Conservation (phyloP, 1,139 yeast species). For the Blastobotrys malaysiensis region DNA sequence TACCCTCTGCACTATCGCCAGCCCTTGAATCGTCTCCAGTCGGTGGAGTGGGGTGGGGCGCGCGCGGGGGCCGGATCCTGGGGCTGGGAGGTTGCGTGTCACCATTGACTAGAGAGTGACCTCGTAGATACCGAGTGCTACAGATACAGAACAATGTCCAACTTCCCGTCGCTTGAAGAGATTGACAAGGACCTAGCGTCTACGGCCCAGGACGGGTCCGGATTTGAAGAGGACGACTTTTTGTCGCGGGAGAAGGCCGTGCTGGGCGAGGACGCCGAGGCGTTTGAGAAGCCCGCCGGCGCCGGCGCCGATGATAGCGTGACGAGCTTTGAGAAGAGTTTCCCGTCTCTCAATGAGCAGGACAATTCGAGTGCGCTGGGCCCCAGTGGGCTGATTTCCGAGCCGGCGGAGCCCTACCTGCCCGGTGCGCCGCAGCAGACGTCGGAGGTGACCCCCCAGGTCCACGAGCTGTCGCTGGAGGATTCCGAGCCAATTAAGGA, state of each 20-base stretch:
- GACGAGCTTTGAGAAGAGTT: conserved; percentile 29
- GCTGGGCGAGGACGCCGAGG: conserved; percentile 64
- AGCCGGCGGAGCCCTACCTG: conserved; percentile 28
- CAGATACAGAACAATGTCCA: conserved; percentile 38
- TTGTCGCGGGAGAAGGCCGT: conserved; percentile 79
- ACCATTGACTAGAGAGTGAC: neutral
- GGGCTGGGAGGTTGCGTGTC: neutral
- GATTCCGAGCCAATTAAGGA: conserved; percentile 41
- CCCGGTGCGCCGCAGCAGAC: conserved; percentile 25
- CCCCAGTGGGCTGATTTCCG: conserved; percentile 27
- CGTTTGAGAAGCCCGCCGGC: conserved; percentile 55
- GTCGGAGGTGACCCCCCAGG: conserved; percentile 5
- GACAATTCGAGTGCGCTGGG: conserved; percentile 10
- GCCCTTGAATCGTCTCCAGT: neutral
- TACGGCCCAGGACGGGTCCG: conserved; percentile 22
- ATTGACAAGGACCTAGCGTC: conserved; percentile 31
- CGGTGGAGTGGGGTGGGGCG: neutral
- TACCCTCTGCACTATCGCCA: neutral
- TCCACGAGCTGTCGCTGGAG: conserved; percentile 28
- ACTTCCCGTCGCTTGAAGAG: conserved; percentile 76
- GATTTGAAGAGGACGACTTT: conserved; percentile 54
- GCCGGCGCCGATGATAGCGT: conserved; percentile 53
- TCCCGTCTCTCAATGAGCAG: conserved; percentile 23
- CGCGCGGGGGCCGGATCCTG: neutral
- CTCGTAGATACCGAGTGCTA: neutral